These are phyloP conservation scores for Multifurca ochricompacta DNA, from an alignment of 768 basidiomycete genomes.

Conservation along the genomic window DNA sequence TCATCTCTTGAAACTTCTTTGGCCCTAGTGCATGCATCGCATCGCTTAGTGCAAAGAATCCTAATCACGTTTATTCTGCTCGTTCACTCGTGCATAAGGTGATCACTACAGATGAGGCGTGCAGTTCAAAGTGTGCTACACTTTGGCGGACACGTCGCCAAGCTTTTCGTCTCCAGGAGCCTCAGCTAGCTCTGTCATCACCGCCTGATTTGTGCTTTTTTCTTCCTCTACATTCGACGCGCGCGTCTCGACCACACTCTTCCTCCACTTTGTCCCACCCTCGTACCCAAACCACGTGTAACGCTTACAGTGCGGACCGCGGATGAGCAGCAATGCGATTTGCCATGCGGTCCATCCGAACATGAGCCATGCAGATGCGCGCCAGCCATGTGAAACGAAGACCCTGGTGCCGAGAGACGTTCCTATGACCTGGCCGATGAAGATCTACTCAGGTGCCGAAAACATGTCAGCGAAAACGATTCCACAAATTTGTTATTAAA, in stretches of 20 bases:
- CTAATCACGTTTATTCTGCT: too few relatives aligned
- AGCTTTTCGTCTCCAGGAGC: background rate
- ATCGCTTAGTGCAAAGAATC: too few relatives aligned
- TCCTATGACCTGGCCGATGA: slow-evolving; percentile 32
- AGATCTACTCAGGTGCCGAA: background rate
- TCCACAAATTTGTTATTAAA: background rate
- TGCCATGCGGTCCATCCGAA: slow-evolving; percentile 27
- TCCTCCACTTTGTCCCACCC: slow-evolving; percentile 12
- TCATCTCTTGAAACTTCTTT: too few relatives aligned
- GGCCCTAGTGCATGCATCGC: too few relatives aligned
- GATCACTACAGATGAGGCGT: too few relatives aligned
- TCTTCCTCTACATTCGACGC: background rate
- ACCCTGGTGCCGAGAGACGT: slow-evolving; percentile 31
- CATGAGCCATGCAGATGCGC: slow-evolving; percentile 23
- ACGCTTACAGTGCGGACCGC: slow-evolving; percentile 26
- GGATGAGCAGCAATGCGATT: slow-evolving; percentile 25
- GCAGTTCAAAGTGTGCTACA: too few relatives aligned
- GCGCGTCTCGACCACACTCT: background rate
- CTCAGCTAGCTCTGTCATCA: too few relatives aligned
- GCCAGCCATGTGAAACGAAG: slow-evolving; percentile 31
- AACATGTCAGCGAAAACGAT: background rate
- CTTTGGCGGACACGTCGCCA: background rate
- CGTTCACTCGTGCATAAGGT: too few relatives aligned
- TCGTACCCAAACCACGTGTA: slow-evolving; percentile 17
- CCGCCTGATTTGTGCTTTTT: background rate